These are phyloP conservation scores for Mycena capillaripes DNA, from an alignment of 768 basidiomycete genomes.

Conservation along the genomic window DNA sequence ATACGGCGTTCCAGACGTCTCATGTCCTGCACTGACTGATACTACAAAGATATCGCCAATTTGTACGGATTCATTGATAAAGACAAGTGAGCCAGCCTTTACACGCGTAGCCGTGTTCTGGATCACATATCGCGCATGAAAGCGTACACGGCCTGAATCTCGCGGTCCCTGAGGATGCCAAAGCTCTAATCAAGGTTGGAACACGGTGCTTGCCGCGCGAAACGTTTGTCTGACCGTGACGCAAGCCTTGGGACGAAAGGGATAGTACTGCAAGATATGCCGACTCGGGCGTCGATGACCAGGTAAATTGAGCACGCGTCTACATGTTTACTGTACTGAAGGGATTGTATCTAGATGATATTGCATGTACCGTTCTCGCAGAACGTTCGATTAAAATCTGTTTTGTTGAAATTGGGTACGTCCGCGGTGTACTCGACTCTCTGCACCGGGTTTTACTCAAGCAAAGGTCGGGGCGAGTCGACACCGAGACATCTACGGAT, in stretches of 20 bases:
- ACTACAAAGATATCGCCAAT: constrained; percentile 59
- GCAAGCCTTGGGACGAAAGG: constrained; percentile 77
- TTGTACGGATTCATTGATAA: constrained; percentile 73
- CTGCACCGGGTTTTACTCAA: too few relatives aligned
- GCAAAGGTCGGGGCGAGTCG: constrained; percentile 84
- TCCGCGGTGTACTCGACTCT: constrained; percentile 20
- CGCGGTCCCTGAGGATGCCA: constrained; percentile 85
- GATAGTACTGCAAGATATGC: constrained; percentile 76
- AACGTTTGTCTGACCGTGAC: background rate
- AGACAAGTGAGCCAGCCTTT: constrained; percentile 72
- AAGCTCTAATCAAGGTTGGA: constrained; percentile 71
- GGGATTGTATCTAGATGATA: constrained; percentile 67
- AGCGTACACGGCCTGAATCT: constrained; percentile 89
- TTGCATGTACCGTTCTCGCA: constrained; percentile 86
- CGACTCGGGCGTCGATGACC: constrained; percentile 89
- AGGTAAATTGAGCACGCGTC: constrained; percentile 59
- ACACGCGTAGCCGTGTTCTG: constrained; percentile 23
- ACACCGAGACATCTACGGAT: constrained; percentile 83
- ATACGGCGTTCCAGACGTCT: background rate
- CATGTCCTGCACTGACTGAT: background rate
- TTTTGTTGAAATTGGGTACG: constrained; percentile 84
- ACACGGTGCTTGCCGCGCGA: background rate
- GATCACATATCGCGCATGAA: constrained; percentile 44
- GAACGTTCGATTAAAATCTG: constrained; percentile 80
- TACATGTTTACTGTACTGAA: constrained; percentile 26